Evolutionary conservation across 2,329 filamentous ascomycete genomes (phyloP).

Genomic region (Exophiala oligosperma): DNA sequence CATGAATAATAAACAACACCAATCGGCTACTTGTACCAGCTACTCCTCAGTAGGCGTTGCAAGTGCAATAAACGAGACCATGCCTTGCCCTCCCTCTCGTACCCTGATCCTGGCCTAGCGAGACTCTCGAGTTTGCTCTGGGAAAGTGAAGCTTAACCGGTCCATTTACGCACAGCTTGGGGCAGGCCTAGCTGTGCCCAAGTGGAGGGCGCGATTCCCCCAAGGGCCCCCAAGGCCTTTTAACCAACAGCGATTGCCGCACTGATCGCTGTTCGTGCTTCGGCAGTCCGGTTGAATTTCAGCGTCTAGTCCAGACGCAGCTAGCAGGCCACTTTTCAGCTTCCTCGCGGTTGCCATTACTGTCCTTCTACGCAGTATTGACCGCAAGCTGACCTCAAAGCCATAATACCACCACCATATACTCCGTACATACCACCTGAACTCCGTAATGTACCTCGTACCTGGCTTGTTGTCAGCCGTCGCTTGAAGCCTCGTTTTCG

Average conservation of each 20-base stretch:
- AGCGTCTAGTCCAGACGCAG: background rate
- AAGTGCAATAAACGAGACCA: too few species aligned
- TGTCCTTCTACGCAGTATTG: background rate
- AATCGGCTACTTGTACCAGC: too few species aligned
- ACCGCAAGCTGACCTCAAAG: background rate
- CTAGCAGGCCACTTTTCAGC: background rate
- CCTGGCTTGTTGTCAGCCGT: background rate
- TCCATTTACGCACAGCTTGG: background rate
- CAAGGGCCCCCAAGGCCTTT: background rate
- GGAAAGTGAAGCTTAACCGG: constrained; percentile 12
- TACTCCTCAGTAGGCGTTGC: too few species aligned
- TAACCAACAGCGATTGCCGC: constrained; percentile 12
- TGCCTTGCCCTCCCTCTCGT: background rate
- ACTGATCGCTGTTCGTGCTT: constrained; percentile 18
- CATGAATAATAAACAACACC: too few species aligned
- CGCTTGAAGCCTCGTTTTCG: background rate
- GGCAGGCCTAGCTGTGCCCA: background rate
- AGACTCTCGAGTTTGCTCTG: background rate
- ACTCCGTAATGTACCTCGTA: too few species aligned
- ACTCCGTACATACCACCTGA: too few species aligned
- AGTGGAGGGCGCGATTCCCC: background rate
- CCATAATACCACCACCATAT: background rate
- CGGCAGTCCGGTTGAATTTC: constrained; percentile 11
- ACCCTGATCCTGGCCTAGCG: background rate
- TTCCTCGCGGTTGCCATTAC: background rate